Conservation (phyloP, 164 flowering plant genomes). For the Vitis vinifera region DNA sequence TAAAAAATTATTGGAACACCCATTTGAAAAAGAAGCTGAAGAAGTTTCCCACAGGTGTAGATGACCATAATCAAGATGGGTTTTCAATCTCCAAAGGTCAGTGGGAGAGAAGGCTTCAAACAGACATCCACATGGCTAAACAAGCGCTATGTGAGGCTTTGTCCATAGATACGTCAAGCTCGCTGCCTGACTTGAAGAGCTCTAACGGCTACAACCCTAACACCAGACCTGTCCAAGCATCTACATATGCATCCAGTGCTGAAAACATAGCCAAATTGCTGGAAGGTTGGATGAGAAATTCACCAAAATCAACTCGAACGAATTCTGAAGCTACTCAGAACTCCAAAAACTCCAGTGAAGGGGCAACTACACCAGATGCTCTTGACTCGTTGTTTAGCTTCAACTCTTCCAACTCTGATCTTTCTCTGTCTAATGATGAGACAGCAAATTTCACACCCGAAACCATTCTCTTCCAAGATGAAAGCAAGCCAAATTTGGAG, state of each 20-base stretch:
- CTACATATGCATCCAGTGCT: conserved; percentile 67
- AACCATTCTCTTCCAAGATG: conserved; percentile 30
- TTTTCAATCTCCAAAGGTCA: conserved; percentile 61
- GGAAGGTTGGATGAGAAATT: conserved; percentile 52
- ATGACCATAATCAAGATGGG: conserved; percentile 31
- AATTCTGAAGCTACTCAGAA: conserved; percentile 18
- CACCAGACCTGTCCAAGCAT: conserved; percentile 4
- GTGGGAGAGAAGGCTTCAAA: conserved; percentile 96
- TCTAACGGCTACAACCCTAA: not conserved
- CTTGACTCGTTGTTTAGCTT: conserved; percentile 43
- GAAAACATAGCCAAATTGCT: conserved; percentile 77
- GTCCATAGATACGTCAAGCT: conserved; percentile 51
- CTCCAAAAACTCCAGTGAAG: conserved; percentile 30
- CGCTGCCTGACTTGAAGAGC: conserved; percentile 10
- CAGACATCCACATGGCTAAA: conserved; percentile 77
- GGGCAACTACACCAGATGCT: conserved; percentile 21
- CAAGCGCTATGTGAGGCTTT: conserved; percentile 82
- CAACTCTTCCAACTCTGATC: conserved; percentile 36
- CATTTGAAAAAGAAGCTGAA: conserved; percentile 78
- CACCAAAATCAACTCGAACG: conserved; percentile 28
- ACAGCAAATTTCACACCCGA: conserved; percentile 13
- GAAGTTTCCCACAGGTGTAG: conserved; percentile 40
- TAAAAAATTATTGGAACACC: conserved; percentile 90
- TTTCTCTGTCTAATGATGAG: conserved; percentile 25
- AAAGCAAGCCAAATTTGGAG: conserved; percentile 35